These are phyloP conservation scores for Thielaviopsis ethacetica DNA, from an alignment of 2,329 filamentous ascomycete genomes.

Conservation along the genomic window DNA sequence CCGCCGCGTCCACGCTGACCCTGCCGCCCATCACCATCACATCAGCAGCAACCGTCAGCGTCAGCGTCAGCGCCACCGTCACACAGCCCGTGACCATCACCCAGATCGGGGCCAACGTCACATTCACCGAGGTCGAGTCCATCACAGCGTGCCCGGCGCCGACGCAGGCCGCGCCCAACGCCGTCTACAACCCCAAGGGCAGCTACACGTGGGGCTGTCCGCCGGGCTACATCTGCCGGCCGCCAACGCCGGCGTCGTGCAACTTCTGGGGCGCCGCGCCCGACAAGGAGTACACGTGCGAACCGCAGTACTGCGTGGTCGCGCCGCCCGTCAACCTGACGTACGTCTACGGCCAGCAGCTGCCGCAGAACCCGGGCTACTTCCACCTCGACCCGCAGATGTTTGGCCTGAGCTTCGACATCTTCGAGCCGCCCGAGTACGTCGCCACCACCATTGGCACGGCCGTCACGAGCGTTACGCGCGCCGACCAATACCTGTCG, in stretches of 20 bases:
- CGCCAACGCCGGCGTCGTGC: slow-evolving; percentile 32
- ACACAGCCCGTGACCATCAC: slow-evolving; percentile 17
- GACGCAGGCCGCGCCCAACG: slow-evolving; percentile 23
- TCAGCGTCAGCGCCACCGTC: too few relatives aligned
- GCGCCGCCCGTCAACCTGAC: slow-evolving; percentile 21
- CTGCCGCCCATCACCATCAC: slow-evolving; percentile 17
- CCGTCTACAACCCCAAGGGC: slow-evolving; percentile 20
- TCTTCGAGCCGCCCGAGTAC: slow-evolving; percentile 34
- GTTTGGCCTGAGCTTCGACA: slow-evolving; percentile 47
- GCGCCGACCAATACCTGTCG: slow-evolving; percentile 39
- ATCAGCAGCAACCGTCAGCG: slow-evolving; percentile 17
- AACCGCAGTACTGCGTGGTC: slow-evolving; percentile 26
- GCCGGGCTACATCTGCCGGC: slow-evolving; percentile 36
- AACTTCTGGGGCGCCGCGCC: slow-evolving; percentile 35
- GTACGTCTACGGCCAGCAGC: neutral
- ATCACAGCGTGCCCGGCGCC: slow-evolving; percentile 15
- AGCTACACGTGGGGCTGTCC: slow-evolving; percentile 36
- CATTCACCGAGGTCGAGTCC: slow-evolving; percentile 17
- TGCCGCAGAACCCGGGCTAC: slow-evolving; percentile 29
- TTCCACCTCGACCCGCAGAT: slow-evolving; percentile 45
- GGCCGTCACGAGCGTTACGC: slow-evolving; percentile 25
- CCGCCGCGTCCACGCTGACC: slow-evolving; percentile 18
- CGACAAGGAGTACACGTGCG: slow-evolving; percentile 28
- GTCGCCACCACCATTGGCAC: slow-evolving; percentile 21
- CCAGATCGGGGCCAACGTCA: slow-evolving; percentile 8